These are phyloP conservation scores for Capsicum pubescens DNA, from an alignment of 257 asterid genomes.

Conservation along the genomic window DNA sequence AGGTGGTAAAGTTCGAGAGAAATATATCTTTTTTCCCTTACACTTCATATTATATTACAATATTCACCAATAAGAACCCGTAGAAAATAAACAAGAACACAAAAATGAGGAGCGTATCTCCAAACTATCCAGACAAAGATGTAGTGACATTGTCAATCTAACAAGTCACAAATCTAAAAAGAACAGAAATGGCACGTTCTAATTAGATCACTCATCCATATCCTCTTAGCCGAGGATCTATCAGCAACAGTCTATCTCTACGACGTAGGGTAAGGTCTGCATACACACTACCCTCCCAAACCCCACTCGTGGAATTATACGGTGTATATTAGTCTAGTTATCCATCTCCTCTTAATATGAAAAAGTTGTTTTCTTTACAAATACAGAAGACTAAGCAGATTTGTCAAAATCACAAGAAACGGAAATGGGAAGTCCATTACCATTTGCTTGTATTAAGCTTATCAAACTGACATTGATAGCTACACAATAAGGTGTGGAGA, in stretches of 20 bases:
- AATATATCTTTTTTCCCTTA: not conserved
- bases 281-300: no score
- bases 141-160: not conserved
- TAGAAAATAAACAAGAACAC: not conserved
- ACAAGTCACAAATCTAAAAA: not conserved
- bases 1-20: not conserved
- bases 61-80: not conserved
- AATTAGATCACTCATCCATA: not conserved
- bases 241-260: no score
- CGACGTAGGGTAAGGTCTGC: no score
- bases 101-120: not conserved
- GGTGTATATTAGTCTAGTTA: no score
- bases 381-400: not conserved
- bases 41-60: not conserved
- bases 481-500: not conserved
- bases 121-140: not conserved
- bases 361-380: not conserved
- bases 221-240: not conserved
- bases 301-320: no score
- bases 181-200: not conserved
- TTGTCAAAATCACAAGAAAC: not conserved
- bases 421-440: not conserved
- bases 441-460: not conserved
- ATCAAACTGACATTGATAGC: not conserved
- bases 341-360: not conserved